These are phyloP conservation scores for Nepenthes mirabilis DNA, from an alignment of 148 eudicot species.

Conservation along the genomic window DNA sequence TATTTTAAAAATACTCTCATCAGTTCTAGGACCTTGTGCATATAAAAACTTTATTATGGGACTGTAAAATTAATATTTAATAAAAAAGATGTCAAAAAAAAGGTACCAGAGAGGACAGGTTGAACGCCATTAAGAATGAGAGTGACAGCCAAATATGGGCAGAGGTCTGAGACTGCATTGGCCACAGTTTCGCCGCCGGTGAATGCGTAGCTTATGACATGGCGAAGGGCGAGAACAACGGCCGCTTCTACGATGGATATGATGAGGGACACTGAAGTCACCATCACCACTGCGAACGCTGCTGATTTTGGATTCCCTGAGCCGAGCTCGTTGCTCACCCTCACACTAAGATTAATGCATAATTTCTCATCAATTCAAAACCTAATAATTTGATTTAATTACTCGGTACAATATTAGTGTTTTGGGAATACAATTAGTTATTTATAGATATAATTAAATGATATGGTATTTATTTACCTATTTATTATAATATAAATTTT, in stretches of 20 bases:
- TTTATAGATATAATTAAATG: no score
- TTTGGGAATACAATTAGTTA: no score
- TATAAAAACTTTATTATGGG: no score
- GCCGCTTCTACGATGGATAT: slow-evolving; percentile 19
- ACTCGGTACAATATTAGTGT: no score
- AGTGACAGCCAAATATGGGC: slow-evolving; percentile 34
- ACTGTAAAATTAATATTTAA: no score
- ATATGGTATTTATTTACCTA: no score
- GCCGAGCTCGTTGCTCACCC: slow-evolving; percentile 63
- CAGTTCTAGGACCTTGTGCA: no score
- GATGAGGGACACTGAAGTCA: slow-evolving; percentile 18
- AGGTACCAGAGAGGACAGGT: slow-evolving; percentile 45
- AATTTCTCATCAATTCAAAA: no score
- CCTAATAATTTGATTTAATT: no score
- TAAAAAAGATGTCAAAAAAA: no score
- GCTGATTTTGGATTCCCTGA: slow-evolving; percentile 51
- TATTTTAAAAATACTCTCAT: no score
- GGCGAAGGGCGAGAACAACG: slow-evolving; percentile 28
- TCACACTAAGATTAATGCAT: slow-evolving; percentile 21
- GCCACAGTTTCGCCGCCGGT: slow-evolving; percentile 37
- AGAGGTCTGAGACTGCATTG: slow-evolving; percentile 38
- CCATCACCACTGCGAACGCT: slow-evolving; percentile 36
- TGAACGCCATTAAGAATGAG: slow-evolving; percentile 46
- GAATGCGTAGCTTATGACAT: slow-evolving; percentile 38
- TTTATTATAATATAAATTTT: no score